Base-by-base conservation (phyloP, 202 grass and related monocot species). In the Dendrocalamus latiflorus region DNA sequence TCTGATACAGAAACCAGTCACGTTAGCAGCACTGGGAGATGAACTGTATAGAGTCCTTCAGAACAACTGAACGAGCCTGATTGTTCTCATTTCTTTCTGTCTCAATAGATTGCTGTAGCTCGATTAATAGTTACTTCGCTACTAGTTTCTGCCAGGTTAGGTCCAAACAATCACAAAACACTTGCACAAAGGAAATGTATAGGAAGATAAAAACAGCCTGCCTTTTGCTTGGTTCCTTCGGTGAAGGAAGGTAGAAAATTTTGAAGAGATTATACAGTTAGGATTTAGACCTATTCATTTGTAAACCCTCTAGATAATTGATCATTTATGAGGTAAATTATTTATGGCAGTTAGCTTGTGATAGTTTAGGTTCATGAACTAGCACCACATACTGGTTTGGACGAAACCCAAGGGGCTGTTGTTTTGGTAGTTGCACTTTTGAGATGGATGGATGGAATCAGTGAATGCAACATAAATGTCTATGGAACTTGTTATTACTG, bases 11-110 rank as follows among this genome's bases (percentile, higher is more conserved):
- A 98, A 98, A 91, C 95, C 95, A 3, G 76, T 90, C 42, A 95
- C 93, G 3, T 70, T 98, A 75, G 81, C 77, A 64, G 80, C 87
- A 58, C 74, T 98, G 77, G 90, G 92, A 59, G 95, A 95, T 51
- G 95, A 98, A 84, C 76, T 98, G 70, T 91, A 93, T 80, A 98
- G 93, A 86, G 89, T 93, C 41, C 90, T 98, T 77, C 93, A 98
- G 77, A 91, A 90, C 80, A 91, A 90, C 65, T 98, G 85, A 91
- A 83, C 77, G 72, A 84, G 53, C 54, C 39, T 76, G 38, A 91
- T 77, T 79, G 74, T 81, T 90, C 80, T 65, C 70, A 65, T 80
- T 89, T 75, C 74, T 85, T 71, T 90, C 33, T 47, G 38, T 88
- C 56, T 78, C 34, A 84, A 85, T 68, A 73, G 83, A 86, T 81